Evolutionary conservation across 805 yeast species (phyloP), one percentile per base, ranked within the genome.

Genomic region (Candida khao-thaluensis): DNA sequence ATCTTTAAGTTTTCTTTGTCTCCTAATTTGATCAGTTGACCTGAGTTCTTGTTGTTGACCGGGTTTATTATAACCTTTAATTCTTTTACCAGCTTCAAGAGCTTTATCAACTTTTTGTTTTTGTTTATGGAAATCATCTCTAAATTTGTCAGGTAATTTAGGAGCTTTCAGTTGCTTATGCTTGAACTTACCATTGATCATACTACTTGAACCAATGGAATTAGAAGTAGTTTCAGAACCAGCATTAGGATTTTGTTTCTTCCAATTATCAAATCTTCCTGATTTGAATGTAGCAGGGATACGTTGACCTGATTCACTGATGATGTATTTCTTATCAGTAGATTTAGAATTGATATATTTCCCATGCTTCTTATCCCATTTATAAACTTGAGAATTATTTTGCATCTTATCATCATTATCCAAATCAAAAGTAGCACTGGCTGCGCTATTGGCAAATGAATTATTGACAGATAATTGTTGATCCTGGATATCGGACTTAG

Each of bases 191-290:
- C 64, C 54, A 42, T 60, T 60, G 20, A 62, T 52, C 20, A 64
- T 56, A 26, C 56, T 54, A 28, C 54, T 43, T 7, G 37, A 26
- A 9, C 36, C 38, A 17, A 27, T 28, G 7, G 21, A 11, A 21
- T 21, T 26, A 14, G 35, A 14, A 16, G 14, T n/a, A 5, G 24
- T 5, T 7, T 28, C 23, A n/a, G 42, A n/a, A 8, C 23, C 34
- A 29, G 30, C 31, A 28, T 46, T 43, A 12, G 47, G 43, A 28
- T 47, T 29, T 26, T 80, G 78, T 48, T 80, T 74, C 57, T 85
- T 85, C 99, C 99, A 93, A 30, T 82, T 83, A 40, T 90, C 98
- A 55, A 79, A 93, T 49, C 87, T 80, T 32, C 99, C 99, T 2
- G 95, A 81, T 56, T 86, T 76, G 66, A 81, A 88, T 10, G 93